These are phyloP conservation scores for Linnemannia schmuckeri DNA, from an alignment of 192 early-diverging fungal species.

Conservation along the genomic window DNA sequence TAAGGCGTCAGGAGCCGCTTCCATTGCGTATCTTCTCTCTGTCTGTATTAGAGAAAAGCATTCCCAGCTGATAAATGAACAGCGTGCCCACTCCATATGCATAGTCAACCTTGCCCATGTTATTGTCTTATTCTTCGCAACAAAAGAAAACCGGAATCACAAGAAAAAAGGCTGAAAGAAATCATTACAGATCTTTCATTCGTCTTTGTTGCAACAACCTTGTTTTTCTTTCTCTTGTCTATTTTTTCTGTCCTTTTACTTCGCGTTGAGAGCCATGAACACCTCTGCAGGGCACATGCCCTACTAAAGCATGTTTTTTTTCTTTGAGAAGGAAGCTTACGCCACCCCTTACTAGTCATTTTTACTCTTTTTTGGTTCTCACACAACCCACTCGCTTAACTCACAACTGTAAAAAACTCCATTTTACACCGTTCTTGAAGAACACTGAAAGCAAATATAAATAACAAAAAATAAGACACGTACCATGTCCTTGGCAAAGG, in stretches of 20 bases:
- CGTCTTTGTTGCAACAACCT: background rate
- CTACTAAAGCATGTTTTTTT: background rate
- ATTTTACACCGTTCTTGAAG: background rate
- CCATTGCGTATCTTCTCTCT: background rate
- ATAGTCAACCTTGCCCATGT: no score
- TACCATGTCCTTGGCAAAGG: conserved; percentile 44
- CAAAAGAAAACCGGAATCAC: background rate
- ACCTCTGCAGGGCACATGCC: background rate
- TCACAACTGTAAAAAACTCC: background rate
- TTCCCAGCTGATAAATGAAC: no score
- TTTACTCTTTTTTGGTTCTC: background rate
- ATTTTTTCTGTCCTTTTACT: no score
- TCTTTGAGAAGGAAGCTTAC: background rate
- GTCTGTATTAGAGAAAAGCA: background rate
- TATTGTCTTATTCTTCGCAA: no score
- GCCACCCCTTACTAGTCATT: background rate
- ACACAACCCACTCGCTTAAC: background rate
- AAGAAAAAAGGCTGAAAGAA: background rate
- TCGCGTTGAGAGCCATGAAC: conserved; percentile 4
- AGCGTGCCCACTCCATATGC: no score
- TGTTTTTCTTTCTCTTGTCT: background rate
- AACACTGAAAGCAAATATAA: background rate
- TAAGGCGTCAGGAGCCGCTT: background rate
- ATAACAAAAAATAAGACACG: background rate
- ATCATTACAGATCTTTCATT: background rate